phyloP scores from a whole-genome alignment of 768 basidiomycete species.

The Termitomyces heimii region DNA sequence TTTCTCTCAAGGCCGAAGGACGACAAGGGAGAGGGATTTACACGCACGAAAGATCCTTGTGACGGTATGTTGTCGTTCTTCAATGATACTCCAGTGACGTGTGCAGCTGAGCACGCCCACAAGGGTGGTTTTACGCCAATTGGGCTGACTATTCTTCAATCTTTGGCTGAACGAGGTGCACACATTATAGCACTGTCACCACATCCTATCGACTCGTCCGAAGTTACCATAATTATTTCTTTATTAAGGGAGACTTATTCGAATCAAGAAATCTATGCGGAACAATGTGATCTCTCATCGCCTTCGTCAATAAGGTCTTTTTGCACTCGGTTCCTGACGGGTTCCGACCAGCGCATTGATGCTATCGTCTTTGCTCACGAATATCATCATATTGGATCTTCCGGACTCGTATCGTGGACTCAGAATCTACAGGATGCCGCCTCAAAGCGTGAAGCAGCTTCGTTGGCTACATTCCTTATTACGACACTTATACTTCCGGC shows the following conservation, averaged over 20 bases:
- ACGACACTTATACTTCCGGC: slow-evolving; percentile 74
- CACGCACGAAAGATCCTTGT: slow-evolving; percentile 67
- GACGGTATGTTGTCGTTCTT: slow-evolving; percentile 45
- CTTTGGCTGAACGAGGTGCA: slow-evolving; percentile 68
- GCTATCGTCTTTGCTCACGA: slow-evolving; percentile 77
- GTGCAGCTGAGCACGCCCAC: not conserved
- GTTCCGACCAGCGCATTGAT: slow-evolving; percentile 65
- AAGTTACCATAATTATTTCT: slow-evolving; percentile 54
- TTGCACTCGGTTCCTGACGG: slow-evolving; percentile 60
- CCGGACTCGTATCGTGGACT: slow-evolving; percentile 20
- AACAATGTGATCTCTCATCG: slow-evolving; percentile 67
- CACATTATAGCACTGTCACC: slow-evolving; percentile 73
- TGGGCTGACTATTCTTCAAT: slow-evolving; percentile 61
- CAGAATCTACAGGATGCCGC: slow-evolving; percentile 18
- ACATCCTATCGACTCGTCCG: slow-evolving; percentile 46
- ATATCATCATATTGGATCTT: slow-evolving; percentile 56
- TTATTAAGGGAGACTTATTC: slow-evolving; percentile 62
- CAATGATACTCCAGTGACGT: not conserved
- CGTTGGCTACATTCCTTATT: slow-evolving; percentile 73
- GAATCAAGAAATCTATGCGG: slow-evolving; percentile 77
- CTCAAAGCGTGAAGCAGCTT: slow-evolving; percentile 39
- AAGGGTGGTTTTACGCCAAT: slow-evolving; percentile 75
- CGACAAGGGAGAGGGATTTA: slow-evolving; percentile 67
- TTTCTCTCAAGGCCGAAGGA: slow-evolving; percentile 65
- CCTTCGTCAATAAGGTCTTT: slow-evolving; percentile 65